Base-by-base conservation (phyloP, 2,329 filamentous ascomycete genomes). In the Aschersonia sp. region DNA sequence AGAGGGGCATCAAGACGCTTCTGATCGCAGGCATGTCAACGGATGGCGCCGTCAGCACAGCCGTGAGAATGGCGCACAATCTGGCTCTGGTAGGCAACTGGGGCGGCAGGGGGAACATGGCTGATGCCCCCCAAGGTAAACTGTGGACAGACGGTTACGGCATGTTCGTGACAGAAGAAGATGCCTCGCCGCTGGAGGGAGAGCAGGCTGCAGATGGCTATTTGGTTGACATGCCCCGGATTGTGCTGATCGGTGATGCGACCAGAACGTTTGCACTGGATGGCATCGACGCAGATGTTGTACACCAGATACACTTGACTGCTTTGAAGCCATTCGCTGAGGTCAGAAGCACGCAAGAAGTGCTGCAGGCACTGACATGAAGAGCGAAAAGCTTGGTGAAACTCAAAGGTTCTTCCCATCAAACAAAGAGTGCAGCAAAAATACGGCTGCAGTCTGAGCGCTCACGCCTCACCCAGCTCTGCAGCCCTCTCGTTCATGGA, bases 181-280 rank as follows among this genome's bases (percentile, higher is more conserved):
- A 32, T 7, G 35, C 30, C 3, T 30, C 41, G 31, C 44, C 44
- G 9, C 31, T 45, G 10, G 30, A 45, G 28, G 43, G 41, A 12
- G 45, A 51, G 4, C 28, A 20, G 32, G 49, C 44, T 12, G 49
- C 41, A 12, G 47, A 48, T 47, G 49, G 47, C 9, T 44, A 51
- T 38, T 38, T 45, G 5, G 51, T 53, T 30, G 51, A 51, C 12
- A 53, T 53, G 51, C 45, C 52, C 7, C 35, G 52, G 4, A 52
- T 53, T 30, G 47, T 53, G 3, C 35, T 53, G 5, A 42, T 52
- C n/a, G 40, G 43, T n/a, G 50, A 53, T 45, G 51, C 48, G 6
- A 51, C 51, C 4, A 49, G 52, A 9, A 35, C 47, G 6, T 51
- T 50, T 50, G 45, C 48, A 2, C 49, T 52, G 31, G 51, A 41